Conservation (phyloP, 176 grass and related monocot species). For the Bonia amplexicaulis region DNA sequence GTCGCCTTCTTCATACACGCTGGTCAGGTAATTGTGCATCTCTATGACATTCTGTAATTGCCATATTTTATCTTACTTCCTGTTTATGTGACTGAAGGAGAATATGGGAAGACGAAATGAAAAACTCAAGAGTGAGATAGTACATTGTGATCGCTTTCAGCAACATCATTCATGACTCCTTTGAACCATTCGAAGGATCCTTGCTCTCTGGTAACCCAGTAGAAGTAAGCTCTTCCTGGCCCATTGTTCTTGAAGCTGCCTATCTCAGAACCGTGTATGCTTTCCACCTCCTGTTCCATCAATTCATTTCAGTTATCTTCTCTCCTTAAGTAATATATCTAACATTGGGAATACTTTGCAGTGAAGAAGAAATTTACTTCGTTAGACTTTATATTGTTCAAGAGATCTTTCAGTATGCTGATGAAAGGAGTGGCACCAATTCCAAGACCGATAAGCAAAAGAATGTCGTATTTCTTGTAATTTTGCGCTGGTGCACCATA, state of each 20-base stretch:
- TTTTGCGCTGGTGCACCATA: slow-evolving; percentile 98
- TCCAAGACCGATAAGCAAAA: slow-evolving; percentile 89
- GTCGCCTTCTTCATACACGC: slow-evolving; percentile 99
- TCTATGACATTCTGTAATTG: slow-evolving; percentile 85
- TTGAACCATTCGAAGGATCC: slow-evolving; percentile 99
- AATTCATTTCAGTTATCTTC: slow-evolving; percentile 21
- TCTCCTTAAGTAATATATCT: neutral
- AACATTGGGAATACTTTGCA: neutral
- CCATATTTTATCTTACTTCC: slow-evolving; percentile 29
- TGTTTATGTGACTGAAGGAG: neutral
- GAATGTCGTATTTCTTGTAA: slow-evolving; percentile 98
- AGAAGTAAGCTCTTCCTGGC: slow-evolving; percentile 96
- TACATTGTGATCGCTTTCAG: slow-evolving; percentile 84
- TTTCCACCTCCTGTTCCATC: slow-evolving; percentile 57
- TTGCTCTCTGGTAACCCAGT: slow-evolving; percentile 98
- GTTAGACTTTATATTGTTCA: slow-evolving; percentile 76
- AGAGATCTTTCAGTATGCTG: slow-evolving; percentile 94
- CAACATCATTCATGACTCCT: slow-evolving; percentile 98
- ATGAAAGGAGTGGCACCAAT: slow-evolving; percentile 99
- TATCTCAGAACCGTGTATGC: slow-evolving; percentile 56
- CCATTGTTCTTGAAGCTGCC: slow-evolving; percentile 59
- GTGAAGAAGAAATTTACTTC: slow-evolving; percentile 45
- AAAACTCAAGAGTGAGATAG: slow-evolving; percentile 6
- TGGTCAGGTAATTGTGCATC: slow-evolving; percentile 99
- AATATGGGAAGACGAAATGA: neutral